Evolutionary conservation across 352 stramenopile species (phyloP).

Genomic region (Phytophthora idaei): DNA sequence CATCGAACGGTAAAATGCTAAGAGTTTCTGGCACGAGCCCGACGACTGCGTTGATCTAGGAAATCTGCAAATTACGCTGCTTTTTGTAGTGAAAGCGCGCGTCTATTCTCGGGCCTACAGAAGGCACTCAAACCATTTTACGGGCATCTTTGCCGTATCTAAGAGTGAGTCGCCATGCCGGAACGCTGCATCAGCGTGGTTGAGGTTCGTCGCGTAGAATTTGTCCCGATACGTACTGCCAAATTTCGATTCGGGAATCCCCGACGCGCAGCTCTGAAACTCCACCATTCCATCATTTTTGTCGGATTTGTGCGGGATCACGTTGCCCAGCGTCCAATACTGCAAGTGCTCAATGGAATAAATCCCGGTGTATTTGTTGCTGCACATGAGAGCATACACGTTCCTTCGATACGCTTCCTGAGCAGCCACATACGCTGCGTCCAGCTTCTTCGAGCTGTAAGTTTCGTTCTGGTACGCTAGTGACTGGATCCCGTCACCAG

Average conservation of each 20-base stretch:
- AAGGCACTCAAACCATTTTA: slow-evolving; percentile 47
- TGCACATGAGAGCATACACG: slow-evolving; percentile 10
- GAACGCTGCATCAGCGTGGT: slow-evolving; percentile 41
- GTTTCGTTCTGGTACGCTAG: slow-evolving; percentile 33
- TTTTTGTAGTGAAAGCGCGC: background rate
- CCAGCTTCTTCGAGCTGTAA: slow-evolving; percentile 19
- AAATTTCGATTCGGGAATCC: slow-evolving; percentile 33
- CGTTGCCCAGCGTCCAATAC: slow-evolving; percentile 14
- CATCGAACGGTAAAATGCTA: too few species aligned
- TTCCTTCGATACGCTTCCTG: background rate
- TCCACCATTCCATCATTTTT: slow-evolving; percentile 32
- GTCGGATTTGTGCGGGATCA: slow-evolving; percentile 30
- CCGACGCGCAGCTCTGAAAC: slow-evolving; percentile 33
- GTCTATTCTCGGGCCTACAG: slow-evolving; percentile 5
- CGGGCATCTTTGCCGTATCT: slow-evolving; percentile 32
- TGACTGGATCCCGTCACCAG: slow-evolving; percentile 16
- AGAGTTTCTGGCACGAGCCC: too few species aligned
- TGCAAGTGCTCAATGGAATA: slow-evolving; percentile 14
- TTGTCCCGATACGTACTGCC: slow-evolving; percentile 20
- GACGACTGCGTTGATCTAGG: too few species aligned
- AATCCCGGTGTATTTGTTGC: slow-evolving; percentile 30
- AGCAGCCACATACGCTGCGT: slow-evolving; percentile 13
- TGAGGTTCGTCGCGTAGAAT: slow-evolving; percentile 34
- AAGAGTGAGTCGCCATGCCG: slow-evolving; percentile 37
- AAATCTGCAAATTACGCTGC: too few species aligned